Evolutionary conservation across 1,284 basidiomycete species (phyloP).

Genomic region (Trametes pubescens): DNA sequence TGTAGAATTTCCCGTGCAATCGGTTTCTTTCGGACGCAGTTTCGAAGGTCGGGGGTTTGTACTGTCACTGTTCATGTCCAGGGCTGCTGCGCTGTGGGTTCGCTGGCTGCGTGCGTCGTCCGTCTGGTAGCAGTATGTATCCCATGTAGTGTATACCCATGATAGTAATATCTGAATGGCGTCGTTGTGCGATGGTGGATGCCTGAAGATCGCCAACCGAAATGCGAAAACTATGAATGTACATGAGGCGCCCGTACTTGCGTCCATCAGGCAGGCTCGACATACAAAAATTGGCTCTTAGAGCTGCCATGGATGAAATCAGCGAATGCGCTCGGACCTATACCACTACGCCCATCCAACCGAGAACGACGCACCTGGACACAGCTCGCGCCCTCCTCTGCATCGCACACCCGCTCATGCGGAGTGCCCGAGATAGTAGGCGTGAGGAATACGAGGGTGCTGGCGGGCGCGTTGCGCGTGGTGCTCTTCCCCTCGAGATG

Average conservation of each 20-base stretch:
- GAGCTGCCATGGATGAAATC: no score
- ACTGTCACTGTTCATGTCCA: not conserved
- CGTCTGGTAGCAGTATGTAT: slow-evolving; percentile 34
- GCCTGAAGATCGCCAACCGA: not conserved
- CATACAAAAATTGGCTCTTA: no score
- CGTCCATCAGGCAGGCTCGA: no score
- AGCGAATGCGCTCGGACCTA: no score
- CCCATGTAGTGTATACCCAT: slow-evolving; percentile 38
- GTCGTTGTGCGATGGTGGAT: not conserved
- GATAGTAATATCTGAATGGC: slow-evolving; percentile 36
- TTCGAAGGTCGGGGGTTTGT: slow-evolving; percentile 1
- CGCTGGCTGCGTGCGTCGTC: slow-evolving; percentile 21
- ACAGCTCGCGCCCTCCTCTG: not conserved
- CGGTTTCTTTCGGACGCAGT: slow-evolving; percentile 10
- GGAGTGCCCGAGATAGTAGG: not conserved
- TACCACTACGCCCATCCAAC: no score
- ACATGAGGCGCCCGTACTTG: no score
- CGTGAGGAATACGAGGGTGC: not conserved
- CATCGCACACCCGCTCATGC: not conserved
- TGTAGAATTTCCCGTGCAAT: slow-evolving; percentile 17
- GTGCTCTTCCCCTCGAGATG: not conserved
- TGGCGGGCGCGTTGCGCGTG: not conserved
- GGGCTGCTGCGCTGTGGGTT: slow-evolving; percentile 19
- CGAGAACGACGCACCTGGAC: not conserved
- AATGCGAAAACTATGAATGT: no score